phyloP scores from a whole-genome alignment of 257 asterid genomes.

The Craterostigma plantagineum region DNA sequence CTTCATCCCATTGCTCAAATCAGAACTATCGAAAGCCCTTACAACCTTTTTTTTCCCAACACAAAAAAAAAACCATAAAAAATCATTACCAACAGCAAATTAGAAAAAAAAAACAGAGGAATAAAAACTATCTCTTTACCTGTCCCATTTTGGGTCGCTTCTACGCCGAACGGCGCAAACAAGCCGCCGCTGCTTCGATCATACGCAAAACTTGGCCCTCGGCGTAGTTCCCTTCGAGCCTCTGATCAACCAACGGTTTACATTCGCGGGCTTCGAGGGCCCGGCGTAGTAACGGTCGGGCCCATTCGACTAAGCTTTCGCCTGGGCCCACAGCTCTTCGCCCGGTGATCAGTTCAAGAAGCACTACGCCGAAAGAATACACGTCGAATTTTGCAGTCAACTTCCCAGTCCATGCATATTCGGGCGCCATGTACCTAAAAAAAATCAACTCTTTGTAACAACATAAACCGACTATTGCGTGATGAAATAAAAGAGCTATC shows the following conservation, averaged over 20 bases:
- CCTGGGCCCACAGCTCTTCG: neutral
- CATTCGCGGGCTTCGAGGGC: neutral
- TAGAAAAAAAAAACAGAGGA: too few relatives aligned
- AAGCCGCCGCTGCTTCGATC: conserved; percentile 6
- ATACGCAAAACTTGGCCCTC: neutral
- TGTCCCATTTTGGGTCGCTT: conserved; percentile 5
- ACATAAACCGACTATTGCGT: too few relatives aligned
- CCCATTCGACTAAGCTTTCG: conserved; percentile 2
- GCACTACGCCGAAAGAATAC: too few relatives aligned
- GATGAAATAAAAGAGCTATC: neutral
- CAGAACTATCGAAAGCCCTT: conserved; percentile 3
- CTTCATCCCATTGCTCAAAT: conserved; percentile 3
- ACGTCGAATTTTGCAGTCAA: neutral
- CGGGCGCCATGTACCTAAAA: conserved; percentile 1
- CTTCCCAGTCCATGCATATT: conserved; percentile 3
- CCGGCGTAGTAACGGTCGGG: conserved; percentile 1
- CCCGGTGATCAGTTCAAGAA: too few relatives aligned
- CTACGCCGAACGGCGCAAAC: neutral
- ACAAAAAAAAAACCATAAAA: neutral
- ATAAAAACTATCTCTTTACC: too few relatives aligned
- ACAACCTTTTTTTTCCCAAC: neutral
- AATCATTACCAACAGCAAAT: neutral
- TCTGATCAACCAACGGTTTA: neutral
- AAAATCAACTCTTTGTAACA: neutral
- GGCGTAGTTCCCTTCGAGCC: neutral